Evolutionary conservation across 441 rosid species (phyloP).

Genomic region (Erodium trifolium): DNA sequence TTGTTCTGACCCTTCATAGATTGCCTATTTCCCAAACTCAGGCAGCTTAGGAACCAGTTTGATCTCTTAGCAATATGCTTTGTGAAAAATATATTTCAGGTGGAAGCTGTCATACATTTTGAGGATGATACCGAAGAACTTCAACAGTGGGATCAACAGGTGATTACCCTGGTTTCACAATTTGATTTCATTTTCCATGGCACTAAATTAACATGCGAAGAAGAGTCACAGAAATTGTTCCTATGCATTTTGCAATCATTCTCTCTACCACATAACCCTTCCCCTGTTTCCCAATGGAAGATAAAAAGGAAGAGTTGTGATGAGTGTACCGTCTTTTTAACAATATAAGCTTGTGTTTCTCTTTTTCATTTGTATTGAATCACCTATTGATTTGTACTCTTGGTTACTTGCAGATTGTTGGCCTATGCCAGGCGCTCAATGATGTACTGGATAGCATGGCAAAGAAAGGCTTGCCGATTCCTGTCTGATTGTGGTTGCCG

Average conservation of each 20-base stretch:
- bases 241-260: not conserved
- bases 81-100: constrained; percentile 32
- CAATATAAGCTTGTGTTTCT: too few relatives aligned
- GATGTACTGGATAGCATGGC: constrained; percentile 90
- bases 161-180: constrained; percentile 14
- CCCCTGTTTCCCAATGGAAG: too few relatives aligned
- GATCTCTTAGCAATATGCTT: not conserved
- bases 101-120: constrained; percentile 94
- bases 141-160: constrained; percentile 99
- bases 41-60: not conserved
- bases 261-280: not conserved
- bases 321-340: too few relatives aligned
- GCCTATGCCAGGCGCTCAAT: constrained; percentile 85
- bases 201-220: not conserved
- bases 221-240: not conserved
- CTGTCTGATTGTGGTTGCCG: constrained; percentile 34
- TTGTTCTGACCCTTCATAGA: not conserved
- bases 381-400: not conserved
- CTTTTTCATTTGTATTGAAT: not conserved
- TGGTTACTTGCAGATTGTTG: constrained; percentile 55
- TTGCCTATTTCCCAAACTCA: not conserved
- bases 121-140: constrained; percentile 95
- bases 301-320: too few relatives aligned
- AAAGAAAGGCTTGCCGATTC: constrained; percentile 80
- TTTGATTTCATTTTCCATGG: not conserved